A percentile compares a stretch with the other conserved stretches of the same genome.
Evolutionary conservation across 1,284 basidiomycete species (phyloP).

Genomic region (Inonotus obliquus): DNA sequence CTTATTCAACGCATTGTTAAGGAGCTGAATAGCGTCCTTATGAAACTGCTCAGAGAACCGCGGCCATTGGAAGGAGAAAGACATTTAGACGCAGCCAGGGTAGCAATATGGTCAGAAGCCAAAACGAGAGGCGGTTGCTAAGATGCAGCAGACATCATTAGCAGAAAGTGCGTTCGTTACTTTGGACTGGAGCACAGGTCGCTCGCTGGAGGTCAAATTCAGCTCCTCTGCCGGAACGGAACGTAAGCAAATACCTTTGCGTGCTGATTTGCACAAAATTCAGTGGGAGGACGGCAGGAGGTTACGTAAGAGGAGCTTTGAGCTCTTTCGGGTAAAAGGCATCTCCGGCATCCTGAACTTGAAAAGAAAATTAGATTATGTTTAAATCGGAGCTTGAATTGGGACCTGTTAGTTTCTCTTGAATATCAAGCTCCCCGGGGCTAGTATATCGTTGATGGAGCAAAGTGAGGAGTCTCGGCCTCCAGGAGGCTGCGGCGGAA

Average conservation of each 20-base stretch:
- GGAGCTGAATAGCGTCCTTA: slow-evolving; percentile 89
- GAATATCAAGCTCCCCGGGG: too few relatives aligned
- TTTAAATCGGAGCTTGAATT: too few relatives aligned
- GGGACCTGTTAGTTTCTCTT: too few relatives aligned
- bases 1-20: slow-evolving; percentile 94
- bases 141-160: background rate
- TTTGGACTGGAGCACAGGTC: background rate
- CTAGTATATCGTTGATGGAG: too few relatives aligned
- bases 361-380: too few relatives aligned
- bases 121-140: background rate
- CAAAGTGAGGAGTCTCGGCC: too few relatives aligned
- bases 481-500: too few relatives aligned
- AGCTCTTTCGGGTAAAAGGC: too few relatives aligned
- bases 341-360: too few relatives aligned
- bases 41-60: slow-evolving; percentile 95
- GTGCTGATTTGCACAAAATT: background rate
- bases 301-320: too few relatives aligned
- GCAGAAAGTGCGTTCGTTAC: background rate
- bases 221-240: background rate
- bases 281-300: background rate
- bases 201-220: background rate
- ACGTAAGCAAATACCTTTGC: background rate
- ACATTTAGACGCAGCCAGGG: slow-evolving; percentile 52
- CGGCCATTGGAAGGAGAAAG: slow-evolving; percentile 97
- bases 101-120: background rate